phyloP scores from a whole-genome alignment of 495 filamentous ascomycete genomes.

The Thermothielavioides terrestris region DNA sequence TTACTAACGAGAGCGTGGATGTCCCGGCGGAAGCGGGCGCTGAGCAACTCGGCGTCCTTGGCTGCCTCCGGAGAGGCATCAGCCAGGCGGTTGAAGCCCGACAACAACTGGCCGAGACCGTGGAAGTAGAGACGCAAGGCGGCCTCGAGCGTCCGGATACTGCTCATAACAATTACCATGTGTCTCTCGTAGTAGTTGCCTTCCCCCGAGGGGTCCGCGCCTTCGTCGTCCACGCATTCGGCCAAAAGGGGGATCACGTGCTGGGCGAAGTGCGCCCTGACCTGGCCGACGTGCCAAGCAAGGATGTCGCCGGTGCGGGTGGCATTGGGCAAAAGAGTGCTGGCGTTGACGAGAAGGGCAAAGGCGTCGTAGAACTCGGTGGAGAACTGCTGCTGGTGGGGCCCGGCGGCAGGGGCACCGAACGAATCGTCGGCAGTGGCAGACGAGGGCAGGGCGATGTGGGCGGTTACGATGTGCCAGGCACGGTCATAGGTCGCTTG shows the following conservation, averaged over 20 bases:
- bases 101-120: constrained; percentile 37
- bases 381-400: constrained; percentile 23
- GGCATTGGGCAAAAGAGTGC: constrained; percentile 33
- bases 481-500: constrained; percentile 57
- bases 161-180: constrained; percentile 36
- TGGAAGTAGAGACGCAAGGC: constrained; percentile 42
- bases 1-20: constrained; percentile 60
- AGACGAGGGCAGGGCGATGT: constrained; percentile 48
- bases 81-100: constrained; percentile 24
- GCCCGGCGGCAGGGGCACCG: constrained; percentile 34
- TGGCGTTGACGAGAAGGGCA: constrained; percentile 32
- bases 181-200: constrained; percentile 25
- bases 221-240: constrained; percentile 24
- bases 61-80: constrained; percentile 8
- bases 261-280: constrained; percentile 41
- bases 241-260: constrained; percentile 42
- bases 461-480: constrained; percentile 58
- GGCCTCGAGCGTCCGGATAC: constrained; percentile 42
- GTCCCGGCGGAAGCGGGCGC: constrained; percentile 47
- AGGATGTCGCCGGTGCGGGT: constrained; percentile 41
- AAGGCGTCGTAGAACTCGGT: constrained; percentile 37
- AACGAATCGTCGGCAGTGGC: constrained; percentile 36
- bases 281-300: constrained; percentile 45
- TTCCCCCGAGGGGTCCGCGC: not conserved
- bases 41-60: constrained; percentile 27